Evolutionary conservation across 352 stramenopile genomes (phyloP).

Genomic region (Phytophthora lateralis): DNA sequence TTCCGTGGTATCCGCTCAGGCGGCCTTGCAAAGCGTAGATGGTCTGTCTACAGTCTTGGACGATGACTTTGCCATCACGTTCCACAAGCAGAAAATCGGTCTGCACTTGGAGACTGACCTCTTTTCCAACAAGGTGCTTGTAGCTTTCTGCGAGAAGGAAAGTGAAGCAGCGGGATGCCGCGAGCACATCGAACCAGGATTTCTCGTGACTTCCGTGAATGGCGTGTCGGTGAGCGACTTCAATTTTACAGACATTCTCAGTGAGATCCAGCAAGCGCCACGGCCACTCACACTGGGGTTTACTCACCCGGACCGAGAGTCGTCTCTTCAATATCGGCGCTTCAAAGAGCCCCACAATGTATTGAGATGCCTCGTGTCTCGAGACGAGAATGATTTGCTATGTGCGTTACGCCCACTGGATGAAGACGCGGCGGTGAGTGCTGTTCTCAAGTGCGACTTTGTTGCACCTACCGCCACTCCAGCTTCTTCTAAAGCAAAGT

Average conservation of each 20-base stretch:
- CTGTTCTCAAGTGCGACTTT: slow-evolving; percentile 59
- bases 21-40: slow-evolving; percentile 2
- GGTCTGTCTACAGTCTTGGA: slow-evolving; percentile 22
- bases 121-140: slow-evolving; percentile 60
- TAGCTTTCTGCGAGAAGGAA: slow-evolving; percentile 67
- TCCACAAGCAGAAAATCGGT: slow-evolving; percentile 63
- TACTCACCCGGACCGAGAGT: slow-evolving; percentile 35
- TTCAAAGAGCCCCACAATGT: slow-evolving; percentile 62
- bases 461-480: slow-evolving; percentile 28
- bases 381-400: slow-evolving; percentile 53
- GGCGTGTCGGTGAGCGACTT: slow-evolving; percentile 46
- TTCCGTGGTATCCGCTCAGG: slow-evolving; percentile 11
- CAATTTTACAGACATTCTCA: slow-evolving; percentile 53
- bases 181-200: slow-evolving; percentile 52
- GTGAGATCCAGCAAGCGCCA: slow-evolving; percentile 49
- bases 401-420: slow-evolving; percentile 54
- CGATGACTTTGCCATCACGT: slow-evolving; percentile 64
- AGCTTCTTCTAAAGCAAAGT: slow-evolving; percentile 7
- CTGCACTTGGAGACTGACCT: slow-evolving; percentile 74
- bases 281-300: slow-evolving; percentile 71
- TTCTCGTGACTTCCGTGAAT: slow-evolving; percentile 74
- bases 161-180: slow-evolving; percentile 54
- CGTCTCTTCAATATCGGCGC: slow-evolving; percentile 37
- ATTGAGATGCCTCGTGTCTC: slow-evolving; percentile 52
- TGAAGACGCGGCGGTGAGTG: slow-evolving; percentile 47